Percentiles rank a stretch among this genome's conserved stretches.
These are phyloP conservation scores for Euphorbia peplus DNA, from an alignment of 345 rosid species.

Conservation along the genomic window DNA sequence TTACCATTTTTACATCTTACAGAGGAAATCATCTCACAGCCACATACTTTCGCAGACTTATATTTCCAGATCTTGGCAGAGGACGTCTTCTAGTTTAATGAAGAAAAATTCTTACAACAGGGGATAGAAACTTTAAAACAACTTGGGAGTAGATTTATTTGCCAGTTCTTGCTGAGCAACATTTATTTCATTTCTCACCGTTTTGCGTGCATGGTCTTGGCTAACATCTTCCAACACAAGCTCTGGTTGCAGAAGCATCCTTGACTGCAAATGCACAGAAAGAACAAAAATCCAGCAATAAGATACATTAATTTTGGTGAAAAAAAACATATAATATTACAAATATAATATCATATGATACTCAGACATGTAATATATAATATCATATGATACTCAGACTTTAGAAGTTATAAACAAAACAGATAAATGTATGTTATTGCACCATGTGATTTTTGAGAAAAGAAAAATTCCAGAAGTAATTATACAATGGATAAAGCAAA, in stretches of 20 bases:
- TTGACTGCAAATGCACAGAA: constrained; percentile 48
- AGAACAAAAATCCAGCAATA: constrained; percentile 6
- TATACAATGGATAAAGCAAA: not conserved
- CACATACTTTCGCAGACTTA: not conserved
- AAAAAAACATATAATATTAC: not conserved
- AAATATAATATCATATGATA: too few species aligned
- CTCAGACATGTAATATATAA: too few species aligned
- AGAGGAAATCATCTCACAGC: not conserved
- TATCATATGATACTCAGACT: not conserved
- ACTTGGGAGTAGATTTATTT: not conserved
- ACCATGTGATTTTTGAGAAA: not conserved
- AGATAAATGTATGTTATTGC: not conserved
- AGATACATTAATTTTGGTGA: constrained; percentile 10
- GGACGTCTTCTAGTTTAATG: not conserved
- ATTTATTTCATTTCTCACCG: constrained; percentile 39
- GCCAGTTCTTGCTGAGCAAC: not conserved
- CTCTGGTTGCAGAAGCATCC: constrained; percentile 83
- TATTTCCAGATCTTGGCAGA: not conserved
- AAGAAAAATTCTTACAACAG: not conserved
- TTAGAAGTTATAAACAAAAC: not conserved
- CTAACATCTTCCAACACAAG: constrained; percentile 90
- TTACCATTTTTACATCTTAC: not conserved
- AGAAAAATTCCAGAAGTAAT: not conserved
- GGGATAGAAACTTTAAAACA: not conserved
- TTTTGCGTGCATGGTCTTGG: constrained; percentile 90